phyloP scores from a whole-genome alignment of 2,329 filamentous ascomycete genomes.

The Exophiala bonariae region DNA sequence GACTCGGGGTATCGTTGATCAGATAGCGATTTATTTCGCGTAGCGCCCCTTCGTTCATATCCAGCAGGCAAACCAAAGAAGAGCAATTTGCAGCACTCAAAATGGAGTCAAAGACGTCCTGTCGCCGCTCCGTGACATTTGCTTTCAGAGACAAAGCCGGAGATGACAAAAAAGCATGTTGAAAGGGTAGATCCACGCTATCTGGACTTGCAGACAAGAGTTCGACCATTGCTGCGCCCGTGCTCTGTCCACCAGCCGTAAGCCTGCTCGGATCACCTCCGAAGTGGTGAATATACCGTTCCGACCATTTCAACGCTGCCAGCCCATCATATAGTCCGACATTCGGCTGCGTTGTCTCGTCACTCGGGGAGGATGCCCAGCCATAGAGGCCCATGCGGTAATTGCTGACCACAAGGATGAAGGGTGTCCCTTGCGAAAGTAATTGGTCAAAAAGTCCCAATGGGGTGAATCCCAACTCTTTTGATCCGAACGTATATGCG shows the following conservation, averaged over 20 bases:
- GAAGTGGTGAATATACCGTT: slow-evolving; percentile 24
- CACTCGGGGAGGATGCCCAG: slow-evolving; percentile 4
- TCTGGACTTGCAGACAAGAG: slow-evolving; percentile 1
- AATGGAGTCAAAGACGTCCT: slow-evolving; percentile 11
- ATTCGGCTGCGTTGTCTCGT: slow-evolving; percentile 17
- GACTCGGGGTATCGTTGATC: slow-evolving; percentile 7
- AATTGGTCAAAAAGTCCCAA: slow-evolving; percentile 10
- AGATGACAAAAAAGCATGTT: slow-evolving; percentile 19
- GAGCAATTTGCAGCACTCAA: slow-evolving; percentile 15
- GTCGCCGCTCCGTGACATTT: slow-evolving; percentile 1
- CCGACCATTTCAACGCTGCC: slow-evolving; percentile 23
- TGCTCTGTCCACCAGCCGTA: slow-evolving; percentile 24
- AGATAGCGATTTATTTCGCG: slow-evolving; percentile 10
- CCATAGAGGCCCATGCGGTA: slow-evolving; percentile 18
- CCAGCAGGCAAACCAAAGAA: slow-evolving; percentile 11
- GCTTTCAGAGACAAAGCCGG: slow-evolving; percentile 9
- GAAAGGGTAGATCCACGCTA: background rate
- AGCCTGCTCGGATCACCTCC: slow-evolving; percentile 24
- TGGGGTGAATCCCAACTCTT: slow-evolving; percentile 5
- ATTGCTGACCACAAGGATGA: slow-evolving; percentile 17
- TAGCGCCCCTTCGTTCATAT: background rate
- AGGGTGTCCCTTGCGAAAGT: slow-evolving; percentile 3
- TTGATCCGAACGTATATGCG: slow-evolving; percentile 6
- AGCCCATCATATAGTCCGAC: slow-evolving; percentile 23
- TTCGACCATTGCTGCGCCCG: slow-evolving; percentile 12